Conservation (phyloP, 306 rosid species). For the Prunus davidiana region DNA sequence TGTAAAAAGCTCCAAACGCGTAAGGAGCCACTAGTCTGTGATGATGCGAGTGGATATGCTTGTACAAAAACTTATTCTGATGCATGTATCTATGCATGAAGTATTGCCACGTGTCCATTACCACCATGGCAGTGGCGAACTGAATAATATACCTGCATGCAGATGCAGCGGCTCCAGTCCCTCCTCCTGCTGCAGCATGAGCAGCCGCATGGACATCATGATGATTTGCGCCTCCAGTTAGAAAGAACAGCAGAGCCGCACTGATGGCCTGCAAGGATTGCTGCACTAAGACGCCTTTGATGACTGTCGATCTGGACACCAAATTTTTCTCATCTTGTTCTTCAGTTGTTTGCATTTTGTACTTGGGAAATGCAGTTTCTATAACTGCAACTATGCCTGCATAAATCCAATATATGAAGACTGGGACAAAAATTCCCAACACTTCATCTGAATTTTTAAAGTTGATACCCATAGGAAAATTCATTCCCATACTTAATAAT, state of each 20-base stretch:
- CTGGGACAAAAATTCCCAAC: not conserved
- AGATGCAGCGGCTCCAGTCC: no score
- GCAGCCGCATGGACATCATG: not conserved
- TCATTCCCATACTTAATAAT: no score
- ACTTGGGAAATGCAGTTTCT: not conserved
- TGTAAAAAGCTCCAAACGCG: constrained; percentile 15
- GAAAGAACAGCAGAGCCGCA: not conserved
- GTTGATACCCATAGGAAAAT: no score
- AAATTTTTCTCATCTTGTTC: not conserved
- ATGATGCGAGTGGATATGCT: constrained; percentile 73
- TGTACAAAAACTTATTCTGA: constrained; percentile 74
- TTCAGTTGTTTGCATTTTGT: not conserved
- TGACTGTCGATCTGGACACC: not conserved
- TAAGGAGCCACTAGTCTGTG: constrained; percentile 51
- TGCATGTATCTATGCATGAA: constrained; percentile 93
- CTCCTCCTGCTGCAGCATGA: not conserved
- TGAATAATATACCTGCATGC: constrained; percentile 1
- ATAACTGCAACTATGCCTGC: not conserved
- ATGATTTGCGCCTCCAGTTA: not conserved
- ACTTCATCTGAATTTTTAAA: not conserved
- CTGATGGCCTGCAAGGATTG: not conserved
- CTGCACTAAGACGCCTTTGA: not conserved
- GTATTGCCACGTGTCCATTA: constrained; percentile 88
- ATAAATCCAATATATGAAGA: not conserved
- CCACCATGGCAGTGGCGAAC: constrained; percentile 67